These are phyloP conservation scores for Teunomyces funiuensis DNA, from an alignment of 805 yeast species.

Conservation along the genomic window DNA sequence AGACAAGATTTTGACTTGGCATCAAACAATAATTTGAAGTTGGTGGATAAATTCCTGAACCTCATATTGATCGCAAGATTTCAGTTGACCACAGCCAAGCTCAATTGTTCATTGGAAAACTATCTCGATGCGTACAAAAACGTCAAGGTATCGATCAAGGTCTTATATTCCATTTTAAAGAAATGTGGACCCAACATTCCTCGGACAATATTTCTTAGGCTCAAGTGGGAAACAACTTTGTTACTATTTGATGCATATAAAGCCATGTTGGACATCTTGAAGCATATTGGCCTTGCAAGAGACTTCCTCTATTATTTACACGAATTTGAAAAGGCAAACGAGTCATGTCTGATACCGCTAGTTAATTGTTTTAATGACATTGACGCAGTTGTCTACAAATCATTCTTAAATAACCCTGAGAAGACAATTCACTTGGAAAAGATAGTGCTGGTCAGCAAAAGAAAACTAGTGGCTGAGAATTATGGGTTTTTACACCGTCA, in stretches of 20 bases:
- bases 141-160: conserved; percentile 49
- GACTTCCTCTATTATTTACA: conserved; percentile 55
- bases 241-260: conserved; percentile 40
- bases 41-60: conserved; percentile 24
- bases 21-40: conserved; percentile 10
- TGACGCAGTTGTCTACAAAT: conserved; percentile 7
- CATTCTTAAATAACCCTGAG: background rate
- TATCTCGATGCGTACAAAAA: conserved; percentile 34
- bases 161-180: conserved; percentile 53
- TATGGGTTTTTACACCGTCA: background rate
- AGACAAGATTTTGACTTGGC: conserved; percentile 29
- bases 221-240: conserved; percentile 38
- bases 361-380: conserved; percentile 17
- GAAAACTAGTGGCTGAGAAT: background rate
- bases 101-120: conserved; percentile 19
- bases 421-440: background rate
- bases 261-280: conserved; percentile 36
- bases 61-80: conserved; percentile 34
- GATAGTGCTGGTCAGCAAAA: background rate
- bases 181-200: conserved; percentile 26
- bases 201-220: conserved; percentile 17
- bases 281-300: conserved; percentile 54
- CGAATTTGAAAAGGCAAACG: conserved; percentile 47
- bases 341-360: conserved; percentile 25
- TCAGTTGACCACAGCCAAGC: conserved; percentile 29